Evolutionary conservation across 2,329 filamentous ascomycete species (phyloP).

Genomic region (Trichoderma aggressivum): DNA sequence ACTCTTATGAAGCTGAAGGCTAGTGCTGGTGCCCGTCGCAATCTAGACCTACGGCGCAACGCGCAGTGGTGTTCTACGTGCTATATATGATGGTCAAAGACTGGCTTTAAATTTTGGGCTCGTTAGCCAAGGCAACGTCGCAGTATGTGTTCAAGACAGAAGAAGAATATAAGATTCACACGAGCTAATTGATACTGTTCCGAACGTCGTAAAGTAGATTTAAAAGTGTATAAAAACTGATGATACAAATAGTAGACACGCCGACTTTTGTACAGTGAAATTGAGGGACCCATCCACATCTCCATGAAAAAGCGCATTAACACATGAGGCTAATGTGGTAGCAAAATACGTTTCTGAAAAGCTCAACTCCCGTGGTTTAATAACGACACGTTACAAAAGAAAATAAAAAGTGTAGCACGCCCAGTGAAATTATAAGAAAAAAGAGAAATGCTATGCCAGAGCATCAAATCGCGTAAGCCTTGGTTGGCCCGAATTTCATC

Average conservation of each 20-base stretch:
- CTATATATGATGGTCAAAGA: background rate
- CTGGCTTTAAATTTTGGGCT: background rate
- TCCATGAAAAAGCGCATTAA: background rate
- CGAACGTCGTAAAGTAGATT: conserved; percentile 2
- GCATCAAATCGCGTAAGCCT: conserved; percentile 2
- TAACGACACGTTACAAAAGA: background rate
- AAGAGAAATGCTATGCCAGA: conserved; percentile 6
- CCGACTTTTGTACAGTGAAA: conserved; percentile 10
- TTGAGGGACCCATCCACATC: background rate
- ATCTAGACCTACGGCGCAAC: background rate
- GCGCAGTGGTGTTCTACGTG: background rate
- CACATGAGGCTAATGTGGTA: conserved; percentile 9
- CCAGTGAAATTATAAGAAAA: background rate
- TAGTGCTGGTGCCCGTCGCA: conserved; percentile 28
- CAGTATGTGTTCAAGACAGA: background rate
- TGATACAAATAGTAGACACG: conserved; percentile 1
- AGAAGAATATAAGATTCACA: background rate
- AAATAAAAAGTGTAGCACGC: background rate
- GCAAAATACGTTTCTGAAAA: background rate
- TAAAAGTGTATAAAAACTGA: background rate
- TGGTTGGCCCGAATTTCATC: background rate
- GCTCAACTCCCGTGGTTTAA: background rate
- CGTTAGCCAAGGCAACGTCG: background rate
- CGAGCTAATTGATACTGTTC: background rate
- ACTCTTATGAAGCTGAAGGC: conserved; percentile 78